A percentile compares a stretch with the other conserved stretches of the same genome.
Conservation (phyloP, 192 early-diverging fungal species). For the Rhizophagus clarus region DNA sequence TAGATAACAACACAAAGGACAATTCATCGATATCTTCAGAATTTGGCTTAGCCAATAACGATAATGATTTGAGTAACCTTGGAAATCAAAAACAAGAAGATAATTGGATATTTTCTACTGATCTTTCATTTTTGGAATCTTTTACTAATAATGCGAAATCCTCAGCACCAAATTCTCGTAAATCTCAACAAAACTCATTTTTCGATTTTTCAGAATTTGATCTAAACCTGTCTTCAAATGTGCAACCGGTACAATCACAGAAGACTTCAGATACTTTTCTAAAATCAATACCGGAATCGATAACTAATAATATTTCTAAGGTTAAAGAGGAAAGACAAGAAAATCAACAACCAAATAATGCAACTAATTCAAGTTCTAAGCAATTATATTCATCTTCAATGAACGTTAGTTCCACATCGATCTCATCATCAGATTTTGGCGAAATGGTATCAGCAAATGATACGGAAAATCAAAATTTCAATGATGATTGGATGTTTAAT, state of each 20-base stretch:
- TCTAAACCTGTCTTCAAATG: neutral
- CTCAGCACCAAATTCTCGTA: neutral
- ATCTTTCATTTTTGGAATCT: neutral
- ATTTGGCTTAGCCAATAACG: neutral
- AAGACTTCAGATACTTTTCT: neutral
- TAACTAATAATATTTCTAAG: neutral
- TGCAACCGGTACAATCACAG: neutral
- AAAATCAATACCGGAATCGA: neutral
- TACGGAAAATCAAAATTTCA: neutral
- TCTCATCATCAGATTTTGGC: neutral
- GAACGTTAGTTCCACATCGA: neutral
- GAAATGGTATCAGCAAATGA: conserved; percentile 1
- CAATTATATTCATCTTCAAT: neutral
- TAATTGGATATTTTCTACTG: neutral
- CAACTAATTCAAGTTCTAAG: neutral
- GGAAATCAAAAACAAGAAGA: neutral
- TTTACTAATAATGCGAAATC: neutral
- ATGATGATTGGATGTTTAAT: neutral
- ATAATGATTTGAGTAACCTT: neutral
- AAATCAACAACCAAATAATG: neutral
- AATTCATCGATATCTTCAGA: neutral
- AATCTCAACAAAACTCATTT: neutral
- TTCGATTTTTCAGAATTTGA: neutral
- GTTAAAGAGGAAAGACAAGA: neutral
- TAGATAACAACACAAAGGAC: no score